A percentile compares a stretch with the other conserved stretches of the same genome.
Evolutionary conservation across 768 basidiomycete genomes (phyloP).

Genomic region (Mrakia gelida): DNA sequence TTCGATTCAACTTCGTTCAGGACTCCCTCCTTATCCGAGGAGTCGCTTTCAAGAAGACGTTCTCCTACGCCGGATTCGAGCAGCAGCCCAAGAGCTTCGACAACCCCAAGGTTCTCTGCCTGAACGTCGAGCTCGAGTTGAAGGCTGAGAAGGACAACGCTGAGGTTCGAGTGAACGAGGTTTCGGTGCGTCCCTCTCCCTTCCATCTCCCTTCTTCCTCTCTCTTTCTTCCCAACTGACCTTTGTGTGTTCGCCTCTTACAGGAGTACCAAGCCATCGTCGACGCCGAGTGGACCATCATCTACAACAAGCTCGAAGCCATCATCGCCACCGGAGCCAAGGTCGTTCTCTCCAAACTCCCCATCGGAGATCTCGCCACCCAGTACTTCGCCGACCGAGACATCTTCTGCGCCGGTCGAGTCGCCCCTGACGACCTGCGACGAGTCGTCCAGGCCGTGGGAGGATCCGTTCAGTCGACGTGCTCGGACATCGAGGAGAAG

Average conservation of each 20-base stretch:
- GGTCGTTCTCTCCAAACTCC: slow-evolving; percentile 94
- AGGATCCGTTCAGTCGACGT: slow-evolving; percentile 89
- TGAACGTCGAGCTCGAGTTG: slow-evolving; percentile 96
- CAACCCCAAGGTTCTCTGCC: slow-evolving; percentile 80
- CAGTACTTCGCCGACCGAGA: slow-evolving; percentile 99
- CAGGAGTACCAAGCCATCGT: slow-evolving; percentile 97
- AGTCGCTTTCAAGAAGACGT: slow-evolving; percentile 98
- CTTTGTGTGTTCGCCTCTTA: background rate
- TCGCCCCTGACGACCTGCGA: slow-evolving; percentile 80
- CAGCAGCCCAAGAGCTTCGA: slow-evolving; percentile 93
- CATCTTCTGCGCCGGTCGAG: slow-evolving; percentile 98
- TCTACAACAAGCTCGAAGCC: slow-evolving; percentile 92
- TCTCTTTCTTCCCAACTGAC: background rate
- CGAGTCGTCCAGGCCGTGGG: slow-evolving; percentile 94
- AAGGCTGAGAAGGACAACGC: slow-evolving; percentile 99
- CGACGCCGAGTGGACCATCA: slow-evolving; percentile 99
- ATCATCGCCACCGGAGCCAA: slow-evolving; percentile 95
- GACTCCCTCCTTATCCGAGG: slow-evolving; percentile 85
- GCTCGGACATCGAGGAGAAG: slow-evolving; percentile 81
- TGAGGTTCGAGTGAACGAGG: slow-evolving; percentile 92
- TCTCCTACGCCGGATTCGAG: slow-evolving; percentile 97
- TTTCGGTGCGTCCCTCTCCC: slow-evolving; percentile 51
- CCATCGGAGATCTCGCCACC: slow-evolving; percentile 96
- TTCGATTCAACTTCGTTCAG: slow-evolving; percentile 9
- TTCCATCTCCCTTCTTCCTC: background rate